Percentiles rank a stretch among this genome's conserved stretches.
Evolutionary conservation across 2,329 filamentous ascomycete genomes (phyloP).

Genomic region (Leptographium flavum): DNA sequence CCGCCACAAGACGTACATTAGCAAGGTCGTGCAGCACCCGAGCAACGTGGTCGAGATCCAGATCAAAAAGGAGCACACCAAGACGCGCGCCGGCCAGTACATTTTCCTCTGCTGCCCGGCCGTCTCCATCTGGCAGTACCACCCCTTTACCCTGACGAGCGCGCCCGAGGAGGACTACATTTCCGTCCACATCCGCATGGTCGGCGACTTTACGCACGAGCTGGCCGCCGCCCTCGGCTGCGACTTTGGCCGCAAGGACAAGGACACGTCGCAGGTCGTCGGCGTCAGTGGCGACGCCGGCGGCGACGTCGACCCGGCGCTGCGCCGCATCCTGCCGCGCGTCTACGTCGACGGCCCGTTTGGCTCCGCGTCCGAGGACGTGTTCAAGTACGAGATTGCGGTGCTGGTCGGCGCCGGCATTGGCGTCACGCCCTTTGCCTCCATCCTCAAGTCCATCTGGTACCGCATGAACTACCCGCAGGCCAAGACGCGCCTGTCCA

Average conservation of each 20-base stretch:
- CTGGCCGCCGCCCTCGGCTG: conserved; percentile 61
- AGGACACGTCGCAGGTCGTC: conserved; percentile 51
- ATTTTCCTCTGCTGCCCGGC: conserved; percentile 82
- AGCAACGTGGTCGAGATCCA: conserved; percentile 84
- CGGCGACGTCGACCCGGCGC: conserved; percentile 50
- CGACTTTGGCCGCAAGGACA: conserved; percentile 47
- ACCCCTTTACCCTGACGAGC: conserved; percentile 75
- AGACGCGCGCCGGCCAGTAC: conserved; percentile 70
- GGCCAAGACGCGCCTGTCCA: conserved; percentile 62
- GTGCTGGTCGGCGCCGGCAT: conserved; percentile 73
- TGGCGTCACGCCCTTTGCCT: conserved; percentile 75
- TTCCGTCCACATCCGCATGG: conserved; percentile 69
- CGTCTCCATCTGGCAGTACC: conserved; percentile 78
- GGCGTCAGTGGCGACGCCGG: conserved; percentile 46
- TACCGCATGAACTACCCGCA: conserved; percentile 83
- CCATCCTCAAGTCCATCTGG: conserved; percentile 84
- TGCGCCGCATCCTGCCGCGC: conserved; percentile 60
- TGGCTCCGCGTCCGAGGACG: conserved; percentile 73
- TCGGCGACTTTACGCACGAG: conserved; percentile 66
- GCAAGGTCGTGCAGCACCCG: conserved; percentile 79
- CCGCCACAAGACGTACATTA: conserved; percentile 71
- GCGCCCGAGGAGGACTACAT: conserved; percentile 85
- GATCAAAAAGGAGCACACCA: conserved; percentile 81
- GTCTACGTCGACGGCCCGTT: conserved; percentile 79
- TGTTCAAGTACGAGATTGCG: conserved; percentile 76